Conservation (phyloP, 257 asterid genomes). For the Nicotiana attenuata region DNA sequence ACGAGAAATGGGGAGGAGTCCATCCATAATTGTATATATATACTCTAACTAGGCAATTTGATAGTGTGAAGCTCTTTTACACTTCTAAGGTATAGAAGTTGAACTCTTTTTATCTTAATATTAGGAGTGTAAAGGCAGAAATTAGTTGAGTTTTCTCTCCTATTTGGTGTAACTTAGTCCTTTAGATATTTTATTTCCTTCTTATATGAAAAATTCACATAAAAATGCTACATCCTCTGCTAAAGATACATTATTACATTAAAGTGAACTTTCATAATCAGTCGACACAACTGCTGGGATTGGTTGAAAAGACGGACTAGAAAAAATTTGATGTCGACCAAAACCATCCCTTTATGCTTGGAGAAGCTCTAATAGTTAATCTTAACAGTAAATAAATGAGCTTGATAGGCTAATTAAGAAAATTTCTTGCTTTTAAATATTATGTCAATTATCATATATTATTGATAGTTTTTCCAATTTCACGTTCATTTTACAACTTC, state of each 20-base stretch:
- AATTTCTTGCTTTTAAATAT: not conserved
- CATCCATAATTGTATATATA: no score
- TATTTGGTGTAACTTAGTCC: not conserved
- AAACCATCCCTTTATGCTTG: not conserved
- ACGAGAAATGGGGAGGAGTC: no score
- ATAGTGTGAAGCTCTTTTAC: no score
- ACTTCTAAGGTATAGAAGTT: no score
- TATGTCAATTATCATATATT: not conserved
- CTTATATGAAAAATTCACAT: not conserved
- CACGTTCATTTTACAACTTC: not conserved
- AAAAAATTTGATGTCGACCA: not conserved
- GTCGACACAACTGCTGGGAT: constrained; percentile 30
- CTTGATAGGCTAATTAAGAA: no score
- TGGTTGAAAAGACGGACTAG: constrained; percentile 27
- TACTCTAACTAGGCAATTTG: no score
- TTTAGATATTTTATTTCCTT: not conserved
- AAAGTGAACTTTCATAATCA: constrained; percentile 18
- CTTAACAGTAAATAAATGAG: no score
- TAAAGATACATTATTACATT: constrained; percentile 9
- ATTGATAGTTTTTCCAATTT: no score
- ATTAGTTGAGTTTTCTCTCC: not conserved
- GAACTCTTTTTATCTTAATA: no score
- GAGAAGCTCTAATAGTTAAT: constrained; percentile 8
- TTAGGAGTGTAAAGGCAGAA: no score
- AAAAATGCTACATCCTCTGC: not conserved